These are phyloP conservation scores for Galerina sulciceps DNA, from an alignment of 768 basidiomycete genomes.

Conservation along the genomic window DNA sequence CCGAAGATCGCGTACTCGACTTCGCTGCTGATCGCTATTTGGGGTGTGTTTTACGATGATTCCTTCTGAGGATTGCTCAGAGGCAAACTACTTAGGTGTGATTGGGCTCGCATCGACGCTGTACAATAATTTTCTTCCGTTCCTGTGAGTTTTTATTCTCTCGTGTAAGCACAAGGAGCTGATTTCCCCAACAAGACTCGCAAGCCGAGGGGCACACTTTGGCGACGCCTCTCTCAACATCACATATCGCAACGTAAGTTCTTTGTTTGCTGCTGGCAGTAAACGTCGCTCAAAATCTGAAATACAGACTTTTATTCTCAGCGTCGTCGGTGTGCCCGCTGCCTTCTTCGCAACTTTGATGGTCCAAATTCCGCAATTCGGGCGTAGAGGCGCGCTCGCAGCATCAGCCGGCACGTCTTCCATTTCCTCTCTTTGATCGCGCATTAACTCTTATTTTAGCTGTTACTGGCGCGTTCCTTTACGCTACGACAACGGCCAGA, in stretches of 20 bases:
- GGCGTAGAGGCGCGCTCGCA: conserved; percentile 70
- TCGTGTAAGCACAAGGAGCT: background rate
- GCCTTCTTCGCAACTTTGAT: conserved; percentile 71
- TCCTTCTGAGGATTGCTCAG: background rate
- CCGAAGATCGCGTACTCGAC: conserved; percentile 71
- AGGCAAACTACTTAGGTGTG: conserved; percentile 43
- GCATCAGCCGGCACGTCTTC: conserved; percentile 56
- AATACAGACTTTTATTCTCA: conserved; percentile 66
- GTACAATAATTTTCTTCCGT: conserved; percentile 50
- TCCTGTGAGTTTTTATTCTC: conserved; percentile 14
- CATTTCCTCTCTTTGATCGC: conserved; percentile 2
- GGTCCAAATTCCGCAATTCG: conserved; percentile 65
- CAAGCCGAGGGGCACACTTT: conserved; percentile 63
- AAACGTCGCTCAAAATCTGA: background rate
- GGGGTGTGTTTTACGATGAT: conserved; percentile 31
- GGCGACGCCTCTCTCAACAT: conserved; percentile 69
- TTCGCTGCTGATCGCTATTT: conserved; percentile 58
- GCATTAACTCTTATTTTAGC: conserved; percentile 47
- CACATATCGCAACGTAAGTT: conserved; percentile 69
- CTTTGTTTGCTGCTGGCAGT: background rate
- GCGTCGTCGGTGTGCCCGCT: conserved; percentile 67
- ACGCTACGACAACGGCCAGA: conserved; percentile 71
- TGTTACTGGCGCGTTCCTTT: conserved; percentile 75
- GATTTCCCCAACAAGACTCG: conserved; percentile 42
- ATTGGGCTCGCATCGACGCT: conserved; percentile 79